Conservation (phyloP, 495 filamentous ascomycete genomes). For the Penicillium samsonianum region DNA sequence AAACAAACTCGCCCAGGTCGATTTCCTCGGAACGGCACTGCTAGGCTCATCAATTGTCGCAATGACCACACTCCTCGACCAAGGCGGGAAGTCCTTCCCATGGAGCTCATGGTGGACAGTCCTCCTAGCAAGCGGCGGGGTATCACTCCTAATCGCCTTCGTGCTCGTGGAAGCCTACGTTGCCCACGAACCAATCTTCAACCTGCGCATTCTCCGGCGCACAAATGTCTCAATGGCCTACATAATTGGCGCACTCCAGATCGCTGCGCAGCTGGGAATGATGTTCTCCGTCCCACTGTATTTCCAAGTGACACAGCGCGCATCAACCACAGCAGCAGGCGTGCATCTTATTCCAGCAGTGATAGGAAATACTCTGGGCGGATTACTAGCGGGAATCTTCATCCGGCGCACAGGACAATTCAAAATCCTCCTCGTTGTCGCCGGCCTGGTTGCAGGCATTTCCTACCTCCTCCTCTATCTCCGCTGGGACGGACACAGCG, state of each 20-base stretch:
- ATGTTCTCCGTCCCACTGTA: conserved; percentile 61
- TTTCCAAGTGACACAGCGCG: conserved; percentile 62
- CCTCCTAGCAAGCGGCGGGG: conserved; percentile 17
- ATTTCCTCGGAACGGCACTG: conserved; percentile 57
- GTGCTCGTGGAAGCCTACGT: conserved; percentile 52
- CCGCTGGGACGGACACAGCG: conserved; percentile 64
- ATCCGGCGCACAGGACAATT: conserved; percentile 63
- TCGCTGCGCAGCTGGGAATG: conserved; percentile 57
- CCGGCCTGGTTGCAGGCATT: conserved; percentile 49
- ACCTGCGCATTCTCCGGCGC: conserved; percentile 55
- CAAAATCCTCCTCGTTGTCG: conserved; percentile 54
- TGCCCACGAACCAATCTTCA: conserved; percentile 62
- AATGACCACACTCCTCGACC: conserved; percentile 57
- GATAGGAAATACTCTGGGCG: conserved; percentile 64
- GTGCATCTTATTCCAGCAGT: conserved; percentile 66
- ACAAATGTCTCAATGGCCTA: conserved; percentile 58
- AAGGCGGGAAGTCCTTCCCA: conserved; percentile 57
- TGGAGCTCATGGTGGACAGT: conserved; percentile 52
- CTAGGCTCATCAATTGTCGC: conserved; percentile 51
- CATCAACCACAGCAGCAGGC: conserved; percentile 58
- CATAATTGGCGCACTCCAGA: conserved; percentile 53
- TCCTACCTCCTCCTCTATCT: conserved; percentile 58
- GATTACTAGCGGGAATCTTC: conserved; percentile 56
- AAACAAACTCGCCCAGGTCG: conserved; percentile 46
- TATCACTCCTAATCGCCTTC: conserved; percentile 48